Conservation (phyloP, 371 early-diverging fungal genomes). For the Dichotomocladium elegans region DNA sequence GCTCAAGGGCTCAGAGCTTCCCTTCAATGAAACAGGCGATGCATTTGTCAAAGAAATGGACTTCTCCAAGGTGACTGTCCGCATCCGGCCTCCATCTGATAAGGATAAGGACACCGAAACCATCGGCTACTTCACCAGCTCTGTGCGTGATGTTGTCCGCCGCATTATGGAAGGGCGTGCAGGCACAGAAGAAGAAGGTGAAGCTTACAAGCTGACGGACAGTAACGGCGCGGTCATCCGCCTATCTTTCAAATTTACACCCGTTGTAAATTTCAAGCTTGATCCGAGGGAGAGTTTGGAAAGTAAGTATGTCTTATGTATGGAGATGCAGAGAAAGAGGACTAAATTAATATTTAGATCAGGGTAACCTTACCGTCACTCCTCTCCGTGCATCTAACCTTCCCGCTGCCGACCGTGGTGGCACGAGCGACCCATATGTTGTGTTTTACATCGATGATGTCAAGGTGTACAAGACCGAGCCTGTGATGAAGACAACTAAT, state of each 20-base stretch:
- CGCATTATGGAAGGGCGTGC: constrained; percentile 21
- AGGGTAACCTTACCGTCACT: constrained; percentile 41
- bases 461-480: constrained; percentile 76
- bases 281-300: constrained; percentile 44
- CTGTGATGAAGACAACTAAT: constrained; percentile 72
- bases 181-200: constrained; percentile 18
- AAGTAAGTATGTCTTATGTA: constrained; percentile 6
- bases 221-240: constrained; percentile 22
- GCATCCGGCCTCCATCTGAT: constrained; percentile 28
- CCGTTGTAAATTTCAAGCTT: constrained; percentile 38
- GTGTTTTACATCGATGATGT: constrained; percentile 68
- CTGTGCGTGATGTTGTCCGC: constrained; percentile 30
- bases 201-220: constrained; percentile 26
- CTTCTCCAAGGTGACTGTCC: constrained; percentile 36
- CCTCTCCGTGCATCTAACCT: constrained; percentile 40
- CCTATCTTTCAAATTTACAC: constrained; percentile 31
- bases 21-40: constrained; percentile 40
- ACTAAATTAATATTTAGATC: constrained; percentile 13
- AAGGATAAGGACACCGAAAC: constrained; percentile 30
- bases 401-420: constrained; percentile 50
- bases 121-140: constrained; percentile 15
- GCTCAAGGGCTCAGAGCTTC: constrained; percentile 32
- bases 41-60: constrained; percentile 51
- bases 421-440: constrained; percentile 81
- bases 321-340: not conserved